Conservation (phyloP, 768 basidiomycete genomes). For the Terana coerulea region DNA sequence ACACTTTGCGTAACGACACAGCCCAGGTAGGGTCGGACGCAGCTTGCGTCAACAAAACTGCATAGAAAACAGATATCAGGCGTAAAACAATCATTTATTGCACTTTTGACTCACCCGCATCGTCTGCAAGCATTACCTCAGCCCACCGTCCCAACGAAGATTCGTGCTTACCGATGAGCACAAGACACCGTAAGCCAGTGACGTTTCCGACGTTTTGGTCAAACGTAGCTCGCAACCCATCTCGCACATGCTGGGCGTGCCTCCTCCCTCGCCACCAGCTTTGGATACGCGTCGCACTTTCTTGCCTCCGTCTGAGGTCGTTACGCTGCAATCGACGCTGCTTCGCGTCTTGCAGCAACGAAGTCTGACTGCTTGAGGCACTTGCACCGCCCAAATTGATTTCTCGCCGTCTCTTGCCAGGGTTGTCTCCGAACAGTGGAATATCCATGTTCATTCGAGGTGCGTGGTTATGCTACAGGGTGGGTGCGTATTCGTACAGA, state of each 20-base stretch:
- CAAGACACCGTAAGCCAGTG: slow-evolving; percentile 59
- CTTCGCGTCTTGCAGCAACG: slow-evolving; percentile 62
- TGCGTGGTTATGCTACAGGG: background rate
- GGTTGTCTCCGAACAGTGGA: slow-evolving; percentile 44
- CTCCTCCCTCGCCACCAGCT: slow-evolving; percentile 61
- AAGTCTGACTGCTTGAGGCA: slow-evolving; percentile 44
- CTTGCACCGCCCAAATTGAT: slow-evolving; percentile 77
- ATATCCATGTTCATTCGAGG: slow-evolving; percentile 8
- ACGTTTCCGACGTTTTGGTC: slow-evolving; percentile 49
- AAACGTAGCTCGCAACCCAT: slow-evolving; percentile 46
- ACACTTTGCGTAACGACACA: slow-evolving; percentile 50
- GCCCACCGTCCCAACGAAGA: slow-evolving; percentile 47
- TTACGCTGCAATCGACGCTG: slow-evolving; percentile 55
- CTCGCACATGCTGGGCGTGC: slow-evolving; percentile 38
- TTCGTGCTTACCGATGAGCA: slow-evolving; percentile 54
- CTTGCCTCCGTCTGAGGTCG: slow-evolving; percentile 49
- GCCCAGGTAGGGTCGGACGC: slow-evolving; percentile 47
- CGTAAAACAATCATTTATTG: background rate
- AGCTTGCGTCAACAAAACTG: slow-evolving; percentile 16
- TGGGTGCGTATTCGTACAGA: background rate
- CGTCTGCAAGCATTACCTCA: slow-evolving; percentile 26
- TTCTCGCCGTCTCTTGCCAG: slow-evolving; percentile 42
- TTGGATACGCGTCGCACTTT: slow-evolving; percentile 60
- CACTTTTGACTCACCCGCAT: slow-evolving; percentile 23
- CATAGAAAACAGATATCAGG: background rate